Percentiles rank a stretch among this genome's conserved stretches.
Evolutionary conservation across 2,329 filamentous ascomycete species (phyloP).

Genomic region (Colletotrichum euphorbiae): DNA sequence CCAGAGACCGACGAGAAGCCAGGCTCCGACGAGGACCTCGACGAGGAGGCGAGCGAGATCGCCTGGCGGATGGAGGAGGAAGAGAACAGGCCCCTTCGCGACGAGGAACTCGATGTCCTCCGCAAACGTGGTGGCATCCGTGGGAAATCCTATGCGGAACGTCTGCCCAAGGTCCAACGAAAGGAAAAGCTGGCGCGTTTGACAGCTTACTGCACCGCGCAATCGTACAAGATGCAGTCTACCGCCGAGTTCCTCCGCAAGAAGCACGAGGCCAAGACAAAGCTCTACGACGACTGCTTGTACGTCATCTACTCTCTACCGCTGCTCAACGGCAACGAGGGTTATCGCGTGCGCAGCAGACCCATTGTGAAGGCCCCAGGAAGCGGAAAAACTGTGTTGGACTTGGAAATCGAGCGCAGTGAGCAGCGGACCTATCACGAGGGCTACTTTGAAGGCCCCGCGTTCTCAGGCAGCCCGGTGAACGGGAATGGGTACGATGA

Average conservation of each 20-base stretch:
- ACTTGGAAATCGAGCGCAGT: conserved; percentile 95
- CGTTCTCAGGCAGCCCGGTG: conserved; percentile 57
- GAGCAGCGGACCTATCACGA: conserved; percentile 91
- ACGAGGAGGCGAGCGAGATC: conserved; percentile 54
- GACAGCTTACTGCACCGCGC: conserved; percentile 96
- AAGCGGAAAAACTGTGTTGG: conserved; percentile 86
- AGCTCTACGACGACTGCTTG: conserved; percentile 96
- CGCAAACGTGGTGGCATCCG: conserved; percentile 70
- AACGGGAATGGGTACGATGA: conserved; percentile 46
- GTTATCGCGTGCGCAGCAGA: conserved; percentile 88
- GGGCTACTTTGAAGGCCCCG: conserved; percentile 86
- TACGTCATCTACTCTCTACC: conserved; percentile 96
- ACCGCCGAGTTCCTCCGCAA: conserved; percentile 91
- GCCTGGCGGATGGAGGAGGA: conserved; percentile 61
- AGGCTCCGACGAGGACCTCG: conserved; percentile 62
- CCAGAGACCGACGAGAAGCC: conserved; percentile 80
- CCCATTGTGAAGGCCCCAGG: conserved; percentile 93
- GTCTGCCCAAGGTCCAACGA: conserved; percentile 87
- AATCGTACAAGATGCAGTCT: conserved; percentile 88
- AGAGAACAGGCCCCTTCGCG: conserved; percentile 72
- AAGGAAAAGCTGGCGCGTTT: conserved; percentile 89
- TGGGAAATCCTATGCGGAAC: conserved; percentile 93
- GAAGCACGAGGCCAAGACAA: conserved; percentile 90
- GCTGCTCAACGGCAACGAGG: conserved; percentile 84
- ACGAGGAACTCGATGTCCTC: conserved; percentile 75